Conservation (phyloP, 768 basidiomycete species). For the Boletus reticulatus region DNA sequence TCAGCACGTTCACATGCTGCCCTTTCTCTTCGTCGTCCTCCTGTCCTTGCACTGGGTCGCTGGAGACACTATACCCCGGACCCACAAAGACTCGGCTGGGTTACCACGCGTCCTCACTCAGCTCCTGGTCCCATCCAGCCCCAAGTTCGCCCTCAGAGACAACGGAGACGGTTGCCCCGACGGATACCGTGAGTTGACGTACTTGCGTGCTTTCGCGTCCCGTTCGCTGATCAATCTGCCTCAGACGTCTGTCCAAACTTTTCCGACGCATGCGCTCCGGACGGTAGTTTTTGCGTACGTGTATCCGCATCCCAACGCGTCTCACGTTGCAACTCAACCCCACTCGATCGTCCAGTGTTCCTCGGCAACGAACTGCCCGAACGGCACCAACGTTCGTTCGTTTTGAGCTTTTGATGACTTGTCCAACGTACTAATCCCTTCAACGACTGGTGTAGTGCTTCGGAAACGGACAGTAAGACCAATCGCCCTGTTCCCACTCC, state of each 20-base stretch:
- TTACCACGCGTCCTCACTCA: background rate
- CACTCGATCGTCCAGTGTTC: constrained; percentile 11
- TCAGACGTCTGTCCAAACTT: constrained; percentile 21
- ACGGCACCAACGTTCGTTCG: constrained; percentile 13
- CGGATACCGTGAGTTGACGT: constrained; percentile 12
- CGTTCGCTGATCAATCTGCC: background rate
- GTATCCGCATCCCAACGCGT: no score
- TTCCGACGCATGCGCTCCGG: constrained; percentile 14
- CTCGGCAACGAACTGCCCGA: constrained; percentile 4
- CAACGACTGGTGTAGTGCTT: constrained; percentile 7
- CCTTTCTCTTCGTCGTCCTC: constrained; percentile 9
- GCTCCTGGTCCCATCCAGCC: constrained; percentile 9
- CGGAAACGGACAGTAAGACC: constrained; percentile 2
- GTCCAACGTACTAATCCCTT: background rate
- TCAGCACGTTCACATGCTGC: constrained; percentile 5
- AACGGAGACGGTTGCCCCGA: constrained; percentile 4
- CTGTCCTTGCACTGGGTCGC: constrained; percentile 7
- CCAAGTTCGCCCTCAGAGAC: constrained; percentile 9
- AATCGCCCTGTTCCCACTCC: background rate
- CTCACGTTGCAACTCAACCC: background rate
- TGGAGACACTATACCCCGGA: background rate
- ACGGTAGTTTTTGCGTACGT: constrained; percentile 22
- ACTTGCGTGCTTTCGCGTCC: background rate
- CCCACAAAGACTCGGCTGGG: background rate
- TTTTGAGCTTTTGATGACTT: background rate